Conservation (phyloP, 495 filamentous ascomycete genomes). For the Annulohypoxylon moriforme region DNA sequence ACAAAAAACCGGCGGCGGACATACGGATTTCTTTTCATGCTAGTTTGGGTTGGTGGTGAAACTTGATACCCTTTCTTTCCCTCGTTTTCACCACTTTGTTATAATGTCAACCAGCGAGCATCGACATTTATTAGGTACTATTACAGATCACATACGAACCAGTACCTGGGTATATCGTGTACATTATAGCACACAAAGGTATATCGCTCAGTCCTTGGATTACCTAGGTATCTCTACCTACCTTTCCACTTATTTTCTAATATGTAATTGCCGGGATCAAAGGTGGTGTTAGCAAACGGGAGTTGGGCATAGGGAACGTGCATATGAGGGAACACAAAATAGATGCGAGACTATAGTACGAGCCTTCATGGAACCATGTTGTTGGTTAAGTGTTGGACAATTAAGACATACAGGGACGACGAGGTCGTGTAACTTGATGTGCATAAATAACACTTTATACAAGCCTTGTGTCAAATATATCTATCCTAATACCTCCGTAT, state of each 20-base stretch:
- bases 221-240: background rate
- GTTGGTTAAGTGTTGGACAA: background rate
- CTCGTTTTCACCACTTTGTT: conserved; percentile 20
- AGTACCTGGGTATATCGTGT: background rate
- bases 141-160: background rate
- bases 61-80: conserved; percentile 45
- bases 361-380: background rate
- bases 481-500: background rate
- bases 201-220: background rate
- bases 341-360: conserved; percentile 12
- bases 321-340: conserved; percentile 35
- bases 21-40: conserved; percentile 19
- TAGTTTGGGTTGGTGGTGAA: conserved; percentile 17
- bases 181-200: conserved; percentile 4
- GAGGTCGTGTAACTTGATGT: background rate
- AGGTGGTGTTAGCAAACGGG: conserved; percentile 7
- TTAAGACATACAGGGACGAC: background rate
- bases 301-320: conserved; percentile 14
- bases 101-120: background rate
- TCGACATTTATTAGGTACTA: background rate
- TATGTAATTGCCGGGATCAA: conserved; percentile 31
- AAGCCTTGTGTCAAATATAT: background rate
- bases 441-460: background rate
- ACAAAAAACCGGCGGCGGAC: conserved; percentile 20
- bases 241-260: conserved; percentile 35